Evolutionary conservation across 2,329 filamentous ascomycete genomes (phyloP), one percentile per base, ranked within the genome.

Genomic region (Calonectria henricotiae): DNA sequence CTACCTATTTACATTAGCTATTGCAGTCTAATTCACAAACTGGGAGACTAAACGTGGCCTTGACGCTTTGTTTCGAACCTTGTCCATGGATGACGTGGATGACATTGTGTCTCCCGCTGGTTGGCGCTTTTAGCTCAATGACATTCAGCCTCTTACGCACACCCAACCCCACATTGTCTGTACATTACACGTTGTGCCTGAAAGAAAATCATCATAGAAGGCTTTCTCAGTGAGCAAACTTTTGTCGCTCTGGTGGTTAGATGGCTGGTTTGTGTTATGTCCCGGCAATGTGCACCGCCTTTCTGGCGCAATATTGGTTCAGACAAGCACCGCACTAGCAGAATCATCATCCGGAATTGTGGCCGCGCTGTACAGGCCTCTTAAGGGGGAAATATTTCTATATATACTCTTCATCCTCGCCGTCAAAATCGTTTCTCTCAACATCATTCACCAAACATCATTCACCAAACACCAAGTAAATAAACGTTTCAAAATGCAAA

Each of bases 401-500:
- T 46, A 46, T 46, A 46, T 46, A 46, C n/a, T 46, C 8, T n/a
- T 23, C n/a, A 23, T 23, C n/a, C 43, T 12, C 20, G 8, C 20
- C 41, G 5, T 44, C 6, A 2, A 20, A 2, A 44, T 7, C 5
- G 20, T 30, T 30, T 30, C 27, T 30, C 27, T 44, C 41, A n/a
- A 20, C n/a, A 9, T 37, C 35, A 4, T 5, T 4, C 7, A 30
- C 7, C 27, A 30, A 30, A 30, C 7, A 30, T 20, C 20, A 20
- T 20, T 20, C 27, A 30, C 27, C 27, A 30, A 12, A 15, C 44
- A 47, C 20, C 20, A 20, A 20, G 20, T 20, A 20, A 20, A 20
- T 20, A 20, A 20, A 20, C 20, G 20, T 25, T 30, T n/a, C 54
- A 74, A 13, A 39, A 91, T 93, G 90, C 86, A 93, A 17, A 89